Evolutionary conservation across 1,284 basidiomycete genomes (phyloP), one percentile per base, ranked within the genome.

Genomic region (Rhodotorula sp.): DNA sequence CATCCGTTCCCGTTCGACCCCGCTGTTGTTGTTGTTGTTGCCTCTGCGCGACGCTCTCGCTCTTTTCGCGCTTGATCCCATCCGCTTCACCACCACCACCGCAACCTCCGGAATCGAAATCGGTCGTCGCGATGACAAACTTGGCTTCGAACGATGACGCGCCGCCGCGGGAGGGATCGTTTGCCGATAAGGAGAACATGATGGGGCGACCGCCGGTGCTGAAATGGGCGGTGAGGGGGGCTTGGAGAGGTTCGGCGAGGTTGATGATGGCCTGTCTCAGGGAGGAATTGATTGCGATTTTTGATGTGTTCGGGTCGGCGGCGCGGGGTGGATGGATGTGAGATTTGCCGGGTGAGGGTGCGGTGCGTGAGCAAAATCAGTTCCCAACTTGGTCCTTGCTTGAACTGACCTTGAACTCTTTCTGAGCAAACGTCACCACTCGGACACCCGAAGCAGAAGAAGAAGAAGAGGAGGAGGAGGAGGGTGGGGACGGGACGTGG

Each of bases 101-200:
- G 34, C 5, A 34, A 29, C 51, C 62, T 21, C 68, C 73, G 2
- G 61, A 51, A n/a, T 74, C 75, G 58, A 70, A 76, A 57, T 74
- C 67, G 18, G 75, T 70, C 46, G 75, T 77, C 1, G 75, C 75
- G 48, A 77, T 46, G 31, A 77, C 75, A 20, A 73, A 77, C 23
- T 66, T 47, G 8, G 68, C 67, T 31, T 69, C 62, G 54, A 69
- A 70, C n/a, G 48, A 12, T 10, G 39, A 43, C 10, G 39, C 34
- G 18, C 46, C 47, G 56, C 46, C 48, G 3, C 23, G 8, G 52
- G 39, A 43, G 39, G 39, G 39, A 14, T 43, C 39, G 39, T 14
- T 43, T 1, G 39, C 39, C 1, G 39, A 43, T 14, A 69, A 48
- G 14, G 65, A 34, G 60, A 77, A 56, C 47, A 73, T 57, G 58